Conservation (phyloP, 1,284 basidiomycete species). For the Cryptococcus amylolentus region DNA sequence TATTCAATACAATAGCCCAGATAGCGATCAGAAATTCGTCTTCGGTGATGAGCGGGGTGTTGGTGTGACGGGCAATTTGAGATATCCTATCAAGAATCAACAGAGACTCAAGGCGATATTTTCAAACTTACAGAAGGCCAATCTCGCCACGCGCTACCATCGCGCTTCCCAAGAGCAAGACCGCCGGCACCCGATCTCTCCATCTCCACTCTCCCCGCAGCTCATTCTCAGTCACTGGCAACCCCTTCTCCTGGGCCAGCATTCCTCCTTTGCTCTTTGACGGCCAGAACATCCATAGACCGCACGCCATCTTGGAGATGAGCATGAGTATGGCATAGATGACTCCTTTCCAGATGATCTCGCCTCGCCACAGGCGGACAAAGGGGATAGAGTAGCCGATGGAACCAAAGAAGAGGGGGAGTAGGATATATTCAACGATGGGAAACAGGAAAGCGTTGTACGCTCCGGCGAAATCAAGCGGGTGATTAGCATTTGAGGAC, state of each 20-base stretch:
- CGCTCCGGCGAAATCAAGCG: not conserved
- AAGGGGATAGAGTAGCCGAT: slow-evolving; percentile 60
- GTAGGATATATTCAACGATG: slow-evolving; percentile 49
- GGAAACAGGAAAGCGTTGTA: slow-evolving; percentile 34
- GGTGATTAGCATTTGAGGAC: not conserved
- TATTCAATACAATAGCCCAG: slow-evolving; percentile 57
- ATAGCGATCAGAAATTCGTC: slow-evolving; percentile 53
- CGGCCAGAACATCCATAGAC: slow-evolving; percentile 42
- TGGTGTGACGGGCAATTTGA: slow-evolving; percentile 30
- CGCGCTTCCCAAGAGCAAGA: slow-evolving; percentile 51
- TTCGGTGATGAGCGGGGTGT: slow-evolving; percentile 41
- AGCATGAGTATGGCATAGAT: slow-evolving; percentile 55
- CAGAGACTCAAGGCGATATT: not conserved
- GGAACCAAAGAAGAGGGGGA: slow-evolving; percentile 58
- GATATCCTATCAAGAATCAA: slow-evolving; percentile 22
- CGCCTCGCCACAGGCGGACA: slow-evolving; percentile 52
- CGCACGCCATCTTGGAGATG: slow-evolving; percentile 52
- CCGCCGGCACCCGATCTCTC: slow-evolving; percentile 5
- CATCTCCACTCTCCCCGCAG: not conserved
- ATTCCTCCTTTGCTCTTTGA: slow-evolving; percentile 3
- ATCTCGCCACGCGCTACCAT: slow-evolving; percentile 59
- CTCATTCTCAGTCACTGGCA: not conserved
- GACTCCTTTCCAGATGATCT: slow-evolving; percentile 56
- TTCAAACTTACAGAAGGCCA: slow-evolving; percentile 51
- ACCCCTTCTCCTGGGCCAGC: not conserved